Evolutionary conservation across 495 filamentous ascomycete species (phyloP).

Genomic region (Tuber brumale): DNA sequence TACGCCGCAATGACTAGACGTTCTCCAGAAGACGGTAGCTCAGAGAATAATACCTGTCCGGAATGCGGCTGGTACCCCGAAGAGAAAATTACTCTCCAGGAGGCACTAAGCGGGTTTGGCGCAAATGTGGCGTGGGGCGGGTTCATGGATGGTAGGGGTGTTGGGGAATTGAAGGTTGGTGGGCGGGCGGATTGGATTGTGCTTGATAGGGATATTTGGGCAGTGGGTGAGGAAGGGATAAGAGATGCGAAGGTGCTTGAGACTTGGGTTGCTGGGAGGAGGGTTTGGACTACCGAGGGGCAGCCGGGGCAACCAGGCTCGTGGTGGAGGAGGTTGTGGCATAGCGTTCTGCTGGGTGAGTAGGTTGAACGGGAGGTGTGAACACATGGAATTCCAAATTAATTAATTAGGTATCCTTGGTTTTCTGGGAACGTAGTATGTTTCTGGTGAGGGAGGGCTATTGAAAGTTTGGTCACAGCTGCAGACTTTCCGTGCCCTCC

Average conservation of each 20-base stretch:
- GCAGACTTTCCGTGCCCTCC: neutral
- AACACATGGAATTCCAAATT: neutral
- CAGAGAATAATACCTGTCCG: neutral
- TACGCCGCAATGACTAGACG: slow-evolving; percentile 56
- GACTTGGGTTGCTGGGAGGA: slow-evolving; percentile 57
- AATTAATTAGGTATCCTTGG: neutral
- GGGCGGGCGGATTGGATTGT: slow-evolving; percentile 60
- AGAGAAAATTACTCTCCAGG: slow-evolving; percentile 50
- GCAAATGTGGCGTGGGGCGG: slow-evolving; percentile 48
- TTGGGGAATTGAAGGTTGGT: slow-evolving; percentile 51
- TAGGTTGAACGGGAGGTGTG: neutral
- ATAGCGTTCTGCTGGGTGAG: neutral
- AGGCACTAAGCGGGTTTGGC: slow-evolving; percentile 56
- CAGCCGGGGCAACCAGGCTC: neutral
- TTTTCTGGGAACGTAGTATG: neutral
- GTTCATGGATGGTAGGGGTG: slow-evolving; percentile 46
- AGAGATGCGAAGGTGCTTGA: slow-evolving; percentile 51
- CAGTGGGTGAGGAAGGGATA: slow-evolving; percentile 43
- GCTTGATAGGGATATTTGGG: slow-evolving; percentile 48
- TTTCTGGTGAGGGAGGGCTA: neutral
- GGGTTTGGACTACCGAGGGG: slow-evolving; percentile 26
- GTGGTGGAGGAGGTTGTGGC: neutral
- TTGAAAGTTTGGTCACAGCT: neutral
- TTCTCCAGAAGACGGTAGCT: slow-evolving; percentile 45
- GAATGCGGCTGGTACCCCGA: slow-evolving; percentile 49